These are phyloP conservation scores for Prunus mira DNA, from an alignment of 306 rosid species.

Conservation along the genomic window DNA sequence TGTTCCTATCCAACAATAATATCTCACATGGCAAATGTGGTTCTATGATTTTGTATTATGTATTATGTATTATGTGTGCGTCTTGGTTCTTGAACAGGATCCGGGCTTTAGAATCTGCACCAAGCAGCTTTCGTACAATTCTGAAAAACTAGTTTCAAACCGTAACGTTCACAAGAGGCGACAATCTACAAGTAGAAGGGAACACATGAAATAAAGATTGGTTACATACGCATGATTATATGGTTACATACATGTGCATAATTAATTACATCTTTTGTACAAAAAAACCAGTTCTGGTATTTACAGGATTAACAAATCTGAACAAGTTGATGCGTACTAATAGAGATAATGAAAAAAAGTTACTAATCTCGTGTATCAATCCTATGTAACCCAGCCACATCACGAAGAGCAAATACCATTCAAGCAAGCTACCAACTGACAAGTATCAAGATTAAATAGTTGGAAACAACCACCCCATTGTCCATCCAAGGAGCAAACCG, in stretches of 20 bases:
- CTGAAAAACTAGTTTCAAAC: too few relatives aligned
- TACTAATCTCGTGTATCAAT: constrained; percentile 15
- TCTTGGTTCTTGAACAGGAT: too few relatives aligned
- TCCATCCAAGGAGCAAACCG: constrained; percentile 91
- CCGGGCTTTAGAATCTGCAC: too few relatives aligned
- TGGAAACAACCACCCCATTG: constrained; percentile 86
- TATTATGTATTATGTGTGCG: too few relatives aligned
- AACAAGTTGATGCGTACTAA: background rate
- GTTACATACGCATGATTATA: background rate
- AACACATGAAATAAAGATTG: background rate
- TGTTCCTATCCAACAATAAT: background rate
- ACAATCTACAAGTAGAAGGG: too few relatives aligned
- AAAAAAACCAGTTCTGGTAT: background rate
- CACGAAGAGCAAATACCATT: background rate
- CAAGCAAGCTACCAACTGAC: background rate
- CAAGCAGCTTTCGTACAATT: too few relatives aligned
- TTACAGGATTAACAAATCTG: constrained; percentile 2
- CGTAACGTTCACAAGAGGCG: too few relatives aligned
- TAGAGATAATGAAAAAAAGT: constrained; percentile 6
- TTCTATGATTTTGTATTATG: background rate
- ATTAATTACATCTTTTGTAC: background rate
- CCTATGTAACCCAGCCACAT: background rate
- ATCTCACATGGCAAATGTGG: background rate
- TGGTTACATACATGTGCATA: background rate
- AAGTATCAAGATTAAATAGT: constrained; percentile 22